Evolutionary conservation across 2,329 filamentous ascomycete genomes (phyloP), one percentile per base, ranked within the genome.

Genomic region (Chrysoporthe puriensis): DNA sequence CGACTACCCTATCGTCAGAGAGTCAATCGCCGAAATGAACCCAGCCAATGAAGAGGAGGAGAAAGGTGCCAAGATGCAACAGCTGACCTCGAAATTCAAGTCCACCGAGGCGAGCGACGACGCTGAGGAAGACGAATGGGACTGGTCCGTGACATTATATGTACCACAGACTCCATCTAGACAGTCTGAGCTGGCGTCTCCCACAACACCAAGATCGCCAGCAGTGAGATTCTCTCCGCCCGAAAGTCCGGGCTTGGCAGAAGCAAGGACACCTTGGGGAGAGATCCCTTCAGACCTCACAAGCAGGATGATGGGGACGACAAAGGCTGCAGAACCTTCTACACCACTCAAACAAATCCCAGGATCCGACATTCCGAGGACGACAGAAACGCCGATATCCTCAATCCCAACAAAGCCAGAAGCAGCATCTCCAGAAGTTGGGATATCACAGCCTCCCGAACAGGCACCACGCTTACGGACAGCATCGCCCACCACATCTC

Each of bases 1-100:
- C 34, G 59, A 50, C 26, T 62, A 36, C 44, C 59, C 59, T n/a
- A 16, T 44, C n/a, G 40, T 32, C 59, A 62, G 14, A 11, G 21
- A 62, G 9, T 50, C 59, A 4, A 9, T 62, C 5, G 4, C 59
- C 3, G 43, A 62, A 21, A 40, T 18, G 26, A n/a, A 62, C 21
- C 59, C 44, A 48, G 26, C 13, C 44, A 16, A 36, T 9, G 43
- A 62, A 1, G 43, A 21, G 32, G 14, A 18, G 7, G 42, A 14
- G 2, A n/a, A 36, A 21, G 21, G 21, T n/a, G 44, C 26, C 59
- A 40, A 62, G 32, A 21, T 50, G 16, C 26, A 40, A 44, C 13
- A 61, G 14, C 4, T 54, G 6, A 3, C 26, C 26, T 32, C 50
- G 32, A 54, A 32, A 26, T 7, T 54, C 50, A 32, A 14, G 21